Evolutionary conservation across 192 early-diverging fungal species (phyloP).

Genomic region (Coemansia sp.): DNA sequence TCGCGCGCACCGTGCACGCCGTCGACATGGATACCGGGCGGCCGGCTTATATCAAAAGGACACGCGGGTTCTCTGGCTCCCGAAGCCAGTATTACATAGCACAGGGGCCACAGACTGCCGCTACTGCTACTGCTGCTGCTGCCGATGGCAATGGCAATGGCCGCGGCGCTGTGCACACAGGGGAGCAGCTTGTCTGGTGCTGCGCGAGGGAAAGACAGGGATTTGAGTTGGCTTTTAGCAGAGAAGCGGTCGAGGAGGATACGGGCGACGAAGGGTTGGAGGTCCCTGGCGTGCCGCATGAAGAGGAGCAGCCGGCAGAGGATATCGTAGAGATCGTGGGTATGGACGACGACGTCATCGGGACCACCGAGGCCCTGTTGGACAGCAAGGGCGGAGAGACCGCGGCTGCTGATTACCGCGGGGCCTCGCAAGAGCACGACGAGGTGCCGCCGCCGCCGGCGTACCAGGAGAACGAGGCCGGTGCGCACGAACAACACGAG

Average conservation of each 20-base stretch:
- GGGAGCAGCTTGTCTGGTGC: slow-evolving; percentile 15
- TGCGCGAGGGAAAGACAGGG: slow-evolving; percentile 22
- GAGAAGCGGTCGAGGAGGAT: slow-evolving; percentile 1
- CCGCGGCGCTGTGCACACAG: not conserved
- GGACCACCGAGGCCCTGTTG: not conserved
- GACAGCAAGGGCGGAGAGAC: slow-evolving; percentile 20
- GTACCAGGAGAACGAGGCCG: slow-evolving; percentile 33
- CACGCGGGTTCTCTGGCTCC: slow-evolving; percentile 8
- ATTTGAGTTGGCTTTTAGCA: slow-evolving; percentile 36
- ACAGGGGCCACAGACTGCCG: no score
- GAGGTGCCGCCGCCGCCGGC: slow-evolving; percentile 35
- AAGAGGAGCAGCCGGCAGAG: not conserved
- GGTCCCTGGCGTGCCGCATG: not conserved
- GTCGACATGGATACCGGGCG: slow-evolving; percentile 10
- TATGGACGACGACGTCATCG: not conserved
- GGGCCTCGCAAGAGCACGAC: not conserved
- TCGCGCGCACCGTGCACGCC: slow-evolving; percentile 32
- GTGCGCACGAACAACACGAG: slow-evolving; percentile 3
- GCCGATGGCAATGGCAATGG: no score
- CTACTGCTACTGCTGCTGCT: no score
- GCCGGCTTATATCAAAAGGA: slow-evolving; percentile 7
- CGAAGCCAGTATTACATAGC: slow-evolving; percentile 1
- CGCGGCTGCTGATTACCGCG: not conserved
- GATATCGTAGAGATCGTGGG: not conserved
- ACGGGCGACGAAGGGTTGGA: not conserved